Conservation (phyloP, 140 eudicot species). For the Ambrosia hybrid region DNA sequence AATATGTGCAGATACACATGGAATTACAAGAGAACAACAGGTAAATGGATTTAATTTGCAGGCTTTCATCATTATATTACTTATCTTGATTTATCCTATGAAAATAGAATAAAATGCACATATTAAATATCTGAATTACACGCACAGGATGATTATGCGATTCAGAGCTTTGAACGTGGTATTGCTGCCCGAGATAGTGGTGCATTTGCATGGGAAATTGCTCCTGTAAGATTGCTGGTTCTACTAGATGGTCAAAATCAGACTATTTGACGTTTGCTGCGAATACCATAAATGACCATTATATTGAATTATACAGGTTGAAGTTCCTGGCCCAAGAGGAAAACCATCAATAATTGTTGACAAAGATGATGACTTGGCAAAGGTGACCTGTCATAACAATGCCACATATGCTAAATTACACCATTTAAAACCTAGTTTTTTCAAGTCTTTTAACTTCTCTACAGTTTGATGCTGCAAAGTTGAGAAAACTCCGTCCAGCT, state of each 20-base stretch:
- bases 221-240: constrained; percentile 58
- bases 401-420: constrained; percentile 20
- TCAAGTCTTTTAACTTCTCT: constrained; percentile 7
- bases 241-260: constrained; percentile 14
- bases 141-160: constrained; percentile 85
- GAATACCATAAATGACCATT: constrained; percentile 11
- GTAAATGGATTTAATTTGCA: constrained; percentile 32
- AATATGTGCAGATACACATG: constrained; percentile 81
- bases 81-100: constrained; percentile 6
- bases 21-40: constrained; percentile 83
- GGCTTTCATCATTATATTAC: neutral
- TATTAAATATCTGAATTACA: constrained; percentile 13
- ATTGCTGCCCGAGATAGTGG: constrained; percentile 87
- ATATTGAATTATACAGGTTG: constrained; percentile 58
- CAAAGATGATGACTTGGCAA: constrained; percentile 88
- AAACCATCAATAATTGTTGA: constrained; percentile 83
- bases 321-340: constrained; percentile 95
- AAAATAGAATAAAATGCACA: no score
- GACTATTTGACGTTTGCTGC: constrained; percentile 1
- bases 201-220: constrained; percentile 95
- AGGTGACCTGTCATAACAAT: constrained; percentile 45
- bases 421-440: neutral
- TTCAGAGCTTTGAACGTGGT: constrained; percentile 95
- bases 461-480: constrained; percentile 88
- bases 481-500: constrained; percentile 90